Evolutionary conservation across 2,329 filamentous ascomycete genomes (phyloP).

Genomic region (Didymella keratinophila): DNA sequence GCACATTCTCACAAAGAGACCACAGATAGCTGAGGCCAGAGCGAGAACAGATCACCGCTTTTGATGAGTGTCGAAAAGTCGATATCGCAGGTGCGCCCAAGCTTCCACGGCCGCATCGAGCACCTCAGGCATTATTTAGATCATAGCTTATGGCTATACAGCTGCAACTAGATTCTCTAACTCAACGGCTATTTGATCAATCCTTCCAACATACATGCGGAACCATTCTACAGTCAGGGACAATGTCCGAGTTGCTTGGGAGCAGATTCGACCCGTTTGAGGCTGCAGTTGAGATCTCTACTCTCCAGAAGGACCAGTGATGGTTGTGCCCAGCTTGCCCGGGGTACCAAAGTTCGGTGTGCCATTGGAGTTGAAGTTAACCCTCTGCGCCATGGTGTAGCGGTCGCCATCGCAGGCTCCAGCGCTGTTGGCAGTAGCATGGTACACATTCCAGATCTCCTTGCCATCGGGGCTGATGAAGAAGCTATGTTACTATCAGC

Average conservation of each 20-base stretch:
- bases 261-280: too few species aligned
- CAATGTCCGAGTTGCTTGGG: too few species aligned
- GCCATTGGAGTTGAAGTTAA: slow-evolving; percentile 61
- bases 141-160: not conserved
- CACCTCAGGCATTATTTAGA: not conserved
- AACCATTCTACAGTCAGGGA: too few species aligned
- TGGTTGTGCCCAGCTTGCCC: slow-evolving; percentile 38
- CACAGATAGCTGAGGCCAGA: not conserved
- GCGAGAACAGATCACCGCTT: not conserved
- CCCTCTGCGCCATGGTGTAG: slow-evolving; percentile 62
- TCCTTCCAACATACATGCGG: too few species aligned
- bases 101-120: not conserved
- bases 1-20: not conserved
- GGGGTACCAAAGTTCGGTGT: slow-evolving; percentile 60
- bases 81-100: not conserved
- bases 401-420: slow-evolving; percentile 63
- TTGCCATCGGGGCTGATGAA: slow-evolving; percentile 64
- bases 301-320: slow-evolving; percentile 50
- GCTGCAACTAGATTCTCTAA: not conserved
- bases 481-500: slow-evolving; percentile 52
- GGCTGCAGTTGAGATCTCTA: slow-evolving; percentile 3
- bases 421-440: slow-evolving; percentile 59
- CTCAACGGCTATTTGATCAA: too few species aligned
- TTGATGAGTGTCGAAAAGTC: not conserved
- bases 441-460: slow-evolving; percentile 65